phyloP scores from a whole-genome alignment of 2,329 filamentous ascomycete genomes.

The Pyrenophora tritici-repentis region DNA sequence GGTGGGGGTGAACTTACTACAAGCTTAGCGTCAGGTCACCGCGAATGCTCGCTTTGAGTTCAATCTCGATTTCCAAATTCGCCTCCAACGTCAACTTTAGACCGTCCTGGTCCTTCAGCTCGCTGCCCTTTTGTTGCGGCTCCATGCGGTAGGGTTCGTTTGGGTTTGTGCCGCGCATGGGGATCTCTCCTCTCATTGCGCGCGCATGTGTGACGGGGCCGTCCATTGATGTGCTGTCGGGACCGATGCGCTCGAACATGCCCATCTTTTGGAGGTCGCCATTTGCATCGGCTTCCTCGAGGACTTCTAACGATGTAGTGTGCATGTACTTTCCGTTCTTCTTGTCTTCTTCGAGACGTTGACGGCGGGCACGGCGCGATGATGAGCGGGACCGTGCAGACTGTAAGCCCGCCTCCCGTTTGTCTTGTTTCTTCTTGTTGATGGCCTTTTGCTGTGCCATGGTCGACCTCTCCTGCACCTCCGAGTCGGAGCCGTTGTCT shows the following conservation, averaged over 20 bases:
- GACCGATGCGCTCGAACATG: slow-evolving; percentile 61
- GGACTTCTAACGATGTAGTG: slow-evolving; percentile 54
- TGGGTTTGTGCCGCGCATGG: slow-evolving; percentile 57
- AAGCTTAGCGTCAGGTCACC: slow-evolving; percentile 81
- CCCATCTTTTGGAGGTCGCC: slow-evolving; percentile 55
- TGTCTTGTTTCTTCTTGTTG: slow-evolving; percentile 48
- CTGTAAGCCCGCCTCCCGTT: slow-evolving; percentile 46
- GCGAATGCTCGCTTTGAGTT: slow-evolving; percentile 82
- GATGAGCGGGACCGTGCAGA: slow-evolving; percentile 53
- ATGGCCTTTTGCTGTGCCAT: slow-evolving; percentile 54
- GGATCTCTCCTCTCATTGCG: slow-evolving; percentile 60
- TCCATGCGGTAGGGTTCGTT: slow-evolving; percentile 53
- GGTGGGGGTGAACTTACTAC: slow-evolving; percentile 62
- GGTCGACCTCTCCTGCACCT: slow-evolving; percentile 49
- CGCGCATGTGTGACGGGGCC: slow-evolving; percentile 61
- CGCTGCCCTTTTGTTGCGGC: slow-evolving; percentile 49
- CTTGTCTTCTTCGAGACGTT: slow-evolving; percentile 52
- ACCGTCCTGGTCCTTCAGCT: slow-evolving; percentile 64
- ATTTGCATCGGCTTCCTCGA: slow-evolving; percentile 59
- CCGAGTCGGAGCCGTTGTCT: slow-evolving; percentile 36
- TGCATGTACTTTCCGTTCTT: slow-evolving; percentile 59
- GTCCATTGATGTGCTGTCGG: slow-evolving; percentile 61
- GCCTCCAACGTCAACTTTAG: slow-evolving; percentile 74
- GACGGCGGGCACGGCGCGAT: slow-evolving; percentile 54
- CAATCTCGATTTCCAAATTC: slow-evolving; percentile 82